Percentiles rank a stretch among this genome's conserved stretches.
phyloP scores from a whole-genome alignment of 345 rosid genomes.

The Syzygium grande region DNA sequence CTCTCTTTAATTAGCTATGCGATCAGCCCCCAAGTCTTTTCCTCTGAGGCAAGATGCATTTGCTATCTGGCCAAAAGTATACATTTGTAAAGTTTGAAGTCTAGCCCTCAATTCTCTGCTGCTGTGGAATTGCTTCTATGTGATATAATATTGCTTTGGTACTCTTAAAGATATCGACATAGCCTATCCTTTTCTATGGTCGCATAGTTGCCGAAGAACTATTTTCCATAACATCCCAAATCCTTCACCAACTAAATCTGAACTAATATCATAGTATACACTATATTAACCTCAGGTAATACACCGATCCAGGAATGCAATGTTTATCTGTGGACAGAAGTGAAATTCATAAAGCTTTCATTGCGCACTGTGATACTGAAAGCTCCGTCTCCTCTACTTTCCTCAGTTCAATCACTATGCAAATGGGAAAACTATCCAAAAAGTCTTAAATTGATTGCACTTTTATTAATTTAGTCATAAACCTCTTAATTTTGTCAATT shows the following conservation, averaged over 20 bases:
- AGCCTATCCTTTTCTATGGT: neutral
- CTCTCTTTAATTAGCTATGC: too few species aligned
- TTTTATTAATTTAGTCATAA: too few species aligned
- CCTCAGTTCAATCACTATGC: neutral
- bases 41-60: neutral
- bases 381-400: neutral
- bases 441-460: too few species aligned
- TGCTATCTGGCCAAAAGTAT: neutral
- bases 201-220: neutral
- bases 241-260: neutral
- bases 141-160: too few species aligned
- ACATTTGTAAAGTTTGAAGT: neutral
- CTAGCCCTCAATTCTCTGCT: neutral
- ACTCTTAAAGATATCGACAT: too few species aligned
- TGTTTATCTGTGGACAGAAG: neutral
- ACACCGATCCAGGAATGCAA: neutral
- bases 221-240: neutral
- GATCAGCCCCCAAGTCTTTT: neutral
- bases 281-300: neutral
- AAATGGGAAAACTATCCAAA: too few species aligned
- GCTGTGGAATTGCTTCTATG: too few species aligned
- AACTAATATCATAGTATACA: neutral
- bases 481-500: too few species aligned
- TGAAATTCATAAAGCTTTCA: neutral
- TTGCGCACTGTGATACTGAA: neutral